phyloP scores from a whole-genome alignment of 192 early-diverging fungal genomes.

The Coemansia sp. region DNA sequence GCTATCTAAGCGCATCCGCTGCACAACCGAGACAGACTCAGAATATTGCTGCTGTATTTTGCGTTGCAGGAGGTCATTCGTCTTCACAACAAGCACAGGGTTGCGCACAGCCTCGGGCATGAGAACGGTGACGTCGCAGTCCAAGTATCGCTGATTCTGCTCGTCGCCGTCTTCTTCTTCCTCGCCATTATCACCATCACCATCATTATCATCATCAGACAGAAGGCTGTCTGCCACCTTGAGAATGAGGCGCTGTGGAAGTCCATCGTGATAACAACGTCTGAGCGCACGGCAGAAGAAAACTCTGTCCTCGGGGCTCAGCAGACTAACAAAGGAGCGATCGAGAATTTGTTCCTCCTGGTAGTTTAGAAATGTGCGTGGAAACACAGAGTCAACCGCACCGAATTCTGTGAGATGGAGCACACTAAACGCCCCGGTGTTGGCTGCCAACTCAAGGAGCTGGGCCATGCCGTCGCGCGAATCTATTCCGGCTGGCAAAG shows the following conservation, averaged over 20 bases:
- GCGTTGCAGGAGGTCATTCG: slow-evolving; percentile 25
- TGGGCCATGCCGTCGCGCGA: slow-evolving; percentile 26
- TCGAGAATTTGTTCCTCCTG: slow-evolving; percentile 35
- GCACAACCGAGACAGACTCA: slow-evolving; percentile 3
- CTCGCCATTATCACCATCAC: background rate
- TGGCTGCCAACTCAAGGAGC: slow-evolving; percentile 25
- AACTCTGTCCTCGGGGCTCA: slow-evolving; percentile 37
- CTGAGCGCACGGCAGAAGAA: slow-evolving; percentile 46
- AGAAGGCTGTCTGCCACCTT: slow-evolving; percentile 15
- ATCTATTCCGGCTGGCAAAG: slow-evolving; percentile 2
- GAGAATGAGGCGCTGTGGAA: slow-evolving; percentile 43
- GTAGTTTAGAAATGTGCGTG: slow-evolving; percentile 46
- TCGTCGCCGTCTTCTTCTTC: background rate
- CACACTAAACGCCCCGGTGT: slow-evolving; percentile 35
- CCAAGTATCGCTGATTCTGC: slow-evolving; percentile 15
- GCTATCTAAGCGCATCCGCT: slow-evolving; percentile 15
- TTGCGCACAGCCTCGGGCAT: slow-evolving; percentile 47
- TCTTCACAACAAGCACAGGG: slow-evolving; percentile 48
- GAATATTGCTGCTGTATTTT: slow-evolving; percentile 6
- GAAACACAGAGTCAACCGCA: slow-evolving; percentile 47
- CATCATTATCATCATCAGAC: background rate
- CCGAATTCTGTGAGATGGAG: slow-evolving; percentile 49
- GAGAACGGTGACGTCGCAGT: slow-evolving; percentile 54
- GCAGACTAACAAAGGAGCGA: slow-evolving; percentile 44
- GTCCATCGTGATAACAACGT: slow-evolving; percentile 40